Conservation (phyloP, 352 stramenopile species). For the Phytophthora lateralis region DNA sequence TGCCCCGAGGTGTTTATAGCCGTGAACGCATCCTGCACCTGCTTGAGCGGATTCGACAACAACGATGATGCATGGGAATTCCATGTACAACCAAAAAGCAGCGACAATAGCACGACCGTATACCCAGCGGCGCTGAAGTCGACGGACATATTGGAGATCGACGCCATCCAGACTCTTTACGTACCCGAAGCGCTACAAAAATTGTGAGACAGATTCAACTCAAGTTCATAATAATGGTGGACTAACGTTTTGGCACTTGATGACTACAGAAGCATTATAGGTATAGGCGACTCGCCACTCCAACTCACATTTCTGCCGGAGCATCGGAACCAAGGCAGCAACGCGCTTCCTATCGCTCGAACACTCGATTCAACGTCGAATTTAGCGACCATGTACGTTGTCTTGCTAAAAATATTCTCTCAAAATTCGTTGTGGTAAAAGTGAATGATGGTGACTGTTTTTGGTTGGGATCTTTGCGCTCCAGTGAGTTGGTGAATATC, state of each 20-base stretch:
- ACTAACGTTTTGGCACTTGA: constrained; percentile 4
- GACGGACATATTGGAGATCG: constrained; percentile 26
- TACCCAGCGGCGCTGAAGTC: constrained; percentile 17
- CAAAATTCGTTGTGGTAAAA: not conserved
- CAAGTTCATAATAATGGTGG: not conserved
- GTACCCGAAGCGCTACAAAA: constrained; percentile 26
- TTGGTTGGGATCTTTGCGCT: constrained; percentile 1
- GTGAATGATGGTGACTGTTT: no score
- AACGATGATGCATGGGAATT: constrained; percentile 27
- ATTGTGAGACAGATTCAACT: constrained; percentile 23
- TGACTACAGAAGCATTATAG: constrained; percentile 27
- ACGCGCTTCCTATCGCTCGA: constrained; percentile 23
- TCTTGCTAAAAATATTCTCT: not conserved
- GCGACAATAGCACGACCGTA: not conserved
- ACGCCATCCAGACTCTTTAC: constrained; percentile 38
- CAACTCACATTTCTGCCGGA: constrained; percentile 35
- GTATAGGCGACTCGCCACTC: constrained; percentile 19
- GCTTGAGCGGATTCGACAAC: constrained; percentile 28
- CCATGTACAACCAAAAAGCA: constrained; percentile 19
- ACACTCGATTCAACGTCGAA: constrained; percentile 15
- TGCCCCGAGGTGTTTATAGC: constrained; percentile 34
- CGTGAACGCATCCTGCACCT: constrained; percentile 49
- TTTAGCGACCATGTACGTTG: constrained; percentile 28
- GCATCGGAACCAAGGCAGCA: constrained; percentile 22
- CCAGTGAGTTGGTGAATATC: constrained; percentile 31